Percentiles rank a stretch among this genome's conserved stretches.
Conservation (phyloP, 768 basidiomycete species). For the Lactarius pseudohatsudake region DNA sequence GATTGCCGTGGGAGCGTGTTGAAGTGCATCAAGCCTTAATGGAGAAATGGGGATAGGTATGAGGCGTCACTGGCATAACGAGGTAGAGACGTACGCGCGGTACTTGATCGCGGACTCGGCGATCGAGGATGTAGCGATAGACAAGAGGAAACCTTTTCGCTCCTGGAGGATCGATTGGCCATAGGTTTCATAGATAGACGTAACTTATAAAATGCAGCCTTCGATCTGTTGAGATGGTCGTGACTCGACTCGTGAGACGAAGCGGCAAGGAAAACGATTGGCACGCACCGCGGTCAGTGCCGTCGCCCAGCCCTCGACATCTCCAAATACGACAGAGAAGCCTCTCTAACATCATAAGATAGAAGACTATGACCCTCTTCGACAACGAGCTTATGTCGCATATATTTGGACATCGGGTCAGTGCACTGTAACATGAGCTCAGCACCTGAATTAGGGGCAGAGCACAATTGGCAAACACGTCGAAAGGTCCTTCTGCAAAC, state of each 20-base stretch:
- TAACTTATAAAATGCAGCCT: conserved; percentile 68
- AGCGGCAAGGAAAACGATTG: not conserved
- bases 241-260: too few species aligned
- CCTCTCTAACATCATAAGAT: conserved; percentile 54
- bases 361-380: conserved; percentile 52
- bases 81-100: too few species aligned
- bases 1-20: too few species aligned
- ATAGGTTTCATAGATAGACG: conserved; percentile 55
- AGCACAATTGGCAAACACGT: conserved; percentile 31
- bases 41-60: too few species aligned
- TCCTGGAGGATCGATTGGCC: conserved; percentile 52
- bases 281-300: conserved; percentile 67
- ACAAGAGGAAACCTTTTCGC: conserved; percentile 37
- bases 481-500: conserved; percentile 85
- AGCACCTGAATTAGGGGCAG: conserved; percentile 39
- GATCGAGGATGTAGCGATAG: too few species aligned
- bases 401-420: conserved; percentile 52
- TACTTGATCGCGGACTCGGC: too few species aligned
- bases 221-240: conserved; percentile 49
- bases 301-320: conserved; percentile 74
- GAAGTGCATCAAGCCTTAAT: too few species aligned
- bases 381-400: conserved; percentile 58
- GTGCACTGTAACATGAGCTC: conserved; percentile 48
- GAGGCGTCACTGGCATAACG: too few species aligned
- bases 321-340: conserved; percentile 55